Base-by-base conservation (phyloP, 1,284 basidiomycete genomes). In the Leccinum huronense region DNA sequence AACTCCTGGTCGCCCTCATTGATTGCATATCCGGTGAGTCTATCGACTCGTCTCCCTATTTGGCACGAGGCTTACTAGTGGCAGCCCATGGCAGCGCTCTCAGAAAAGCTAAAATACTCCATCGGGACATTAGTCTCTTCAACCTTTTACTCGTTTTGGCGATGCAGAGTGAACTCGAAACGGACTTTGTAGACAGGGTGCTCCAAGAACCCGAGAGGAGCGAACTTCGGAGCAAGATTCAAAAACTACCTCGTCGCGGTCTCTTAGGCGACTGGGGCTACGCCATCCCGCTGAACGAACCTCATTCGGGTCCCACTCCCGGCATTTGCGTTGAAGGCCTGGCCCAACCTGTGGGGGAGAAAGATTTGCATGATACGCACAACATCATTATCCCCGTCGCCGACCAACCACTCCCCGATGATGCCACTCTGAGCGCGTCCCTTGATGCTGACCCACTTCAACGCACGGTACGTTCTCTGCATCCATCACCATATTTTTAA, bases 251-350 rank as follows among this genome's bases (percentile, higher is more conserved):
- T 5, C 14, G 13, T 45, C 5, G n/a, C 23, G 59, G 61, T 16
- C 57, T 63, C 14, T 42, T 67, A 0, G 36, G 8, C 0, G 54
- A 67, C 27, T 66, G 64, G 61, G 61, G 57, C 1, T 67, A 57
- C 19, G 53, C 48, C 1, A 11, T 66, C 31, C 57, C 57, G 3
- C n/a, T 30, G 0, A 14, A 14, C 5, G 14, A 27, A 14, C 23
- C 14, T 11, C n/a, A 14, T 5, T 54, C 51, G 10, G 33, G 5
- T n/a, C 3, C 54, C n/a, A 30, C 19, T 56, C 58, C 59, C 16
- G 48, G n/a, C 33, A 30, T 61, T 11, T 31, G 2, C 3, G 31
- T 55, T 4, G 6, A 0, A 2, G 16, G 36, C 42, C 4, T 54
- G 36, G 5, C 3, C 0, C 2, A 16, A 19, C 33, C 38, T 7